Evolutionary conservation across 148 eudicot genomes (phyloP).

Genomic region (Agrostemma githago): DNA sequence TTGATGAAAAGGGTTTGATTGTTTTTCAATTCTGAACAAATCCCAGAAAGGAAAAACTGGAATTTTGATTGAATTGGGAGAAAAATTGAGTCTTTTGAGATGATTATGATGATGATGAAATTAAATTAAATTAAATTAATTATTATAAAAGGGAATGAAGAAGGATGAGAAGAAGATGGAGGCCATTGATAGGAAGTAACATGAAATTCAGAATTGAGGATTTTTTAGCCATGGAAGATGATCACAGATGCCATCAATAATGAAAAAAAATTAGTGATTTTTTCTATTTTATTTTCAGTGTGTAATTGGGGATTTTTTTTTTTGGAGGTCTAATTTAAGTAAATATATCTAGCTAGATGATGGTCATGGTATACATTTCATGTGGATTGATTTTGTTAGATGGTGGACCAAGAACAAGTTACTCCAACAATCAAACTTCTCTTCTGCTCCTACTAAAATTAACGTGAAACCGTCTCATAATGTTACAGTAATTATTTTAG

Average conservation of each 20-base stretch:
- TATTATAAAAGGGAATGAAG: constrained; percentile 76
- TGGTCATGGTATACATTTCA: neutral
- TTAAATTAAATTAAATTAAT: neutral
- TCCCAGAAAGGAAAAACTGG: constrained; percentile 12
- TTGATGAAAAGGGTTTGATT: constrained; percentile 21
- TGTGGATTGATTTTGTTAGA: neutral
- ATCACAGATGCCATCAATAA: constrained; percentile 32
- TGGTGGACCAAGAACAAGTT: neutral
- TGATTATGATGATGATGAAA: neutral
- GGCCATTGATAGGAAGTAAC: constrained; percentile 45
- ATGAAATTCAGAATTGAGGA: constrained; percentile 27
- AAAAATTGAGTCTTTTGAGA: neutral
- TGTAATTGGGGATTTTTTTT: neutral
- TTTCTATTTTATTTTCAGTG: neutral
- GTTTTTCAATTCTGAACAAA: neutral
- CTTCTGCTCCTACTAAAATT: neutral
- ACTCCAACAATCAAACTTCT: neutral
- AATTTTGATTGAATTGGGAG: neutral
- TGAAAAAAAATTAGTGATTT: neutral
- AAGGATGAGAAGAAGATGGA: constrained; percentile 61
- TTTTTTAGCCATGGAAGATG: constrained; percentile 43
- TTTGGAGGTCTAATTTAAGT: neutral
- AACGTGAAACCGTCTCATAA: too few relatives aligned
- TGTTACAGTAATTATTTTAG: too few relatives aligned
- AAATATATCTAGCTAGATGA: neutral